These are phyloP conservation scores for Backusella circina DNA, from an alignment of 192 early-diverging fungal species.

Conservation along the genomic window DNA sequence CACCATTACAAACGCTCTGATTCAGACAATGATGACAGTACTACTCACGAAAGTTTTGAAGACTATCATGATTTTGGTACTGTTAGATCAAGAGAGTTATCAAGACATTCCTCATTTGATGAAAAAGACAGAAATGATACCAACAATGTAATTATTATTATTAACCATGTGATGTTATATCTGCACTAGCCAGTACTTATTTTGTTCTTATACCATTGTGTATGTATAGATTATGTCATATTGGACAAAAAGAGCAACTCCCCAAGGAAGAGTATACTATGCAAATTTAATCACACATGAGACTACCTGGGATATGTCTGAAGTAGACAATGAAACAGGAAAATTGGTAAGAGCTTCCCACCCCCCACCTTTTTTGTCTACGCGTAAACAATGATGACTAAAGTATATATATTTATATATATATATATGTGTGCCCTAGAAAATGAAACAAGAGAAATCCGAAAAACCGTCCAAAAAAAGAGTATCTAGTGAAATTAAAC, in stretches of 20 bases:
- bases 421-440: neutral
- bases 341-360: conserved; percentile 24
- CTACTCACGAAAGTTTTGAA: neutral
- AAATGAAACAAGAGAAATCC: neutral
- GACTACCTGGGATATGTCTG: conserved; percentile 47
- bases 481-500: neutral
- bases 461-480: neutral
- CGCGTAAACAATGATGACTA: neutral
- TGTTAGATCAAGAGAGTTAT: neutral
- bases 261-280: conserved; percentile 53
- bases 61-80: conserved; percentile 3
- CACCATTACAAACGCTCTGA: neutral
- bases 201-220: neutral
- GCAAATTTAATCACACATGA: conserved; percentile 58
- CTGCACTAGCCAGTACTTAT: neutral
- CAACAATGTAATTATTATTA: neutral
- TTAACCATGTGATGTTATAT: neutral
- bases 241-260: conserved; percentile 50
- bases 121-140: neutral
- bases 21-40: conserved; percentile 3
- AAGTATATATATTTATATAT: too few relatives aligned
- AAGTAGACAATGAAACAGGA: conserved; percentile 50
- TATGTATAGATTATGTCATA: conserved; percentile 38
- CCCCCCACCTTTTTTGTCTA: neutral
- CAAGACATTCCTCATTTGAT: neutral